A percentile compares a stretch with the other conserved stretches of the same genome.
Conservation (phyloP, 495 filamentous ascomycete species). For the Halenospora varia region DNA sequence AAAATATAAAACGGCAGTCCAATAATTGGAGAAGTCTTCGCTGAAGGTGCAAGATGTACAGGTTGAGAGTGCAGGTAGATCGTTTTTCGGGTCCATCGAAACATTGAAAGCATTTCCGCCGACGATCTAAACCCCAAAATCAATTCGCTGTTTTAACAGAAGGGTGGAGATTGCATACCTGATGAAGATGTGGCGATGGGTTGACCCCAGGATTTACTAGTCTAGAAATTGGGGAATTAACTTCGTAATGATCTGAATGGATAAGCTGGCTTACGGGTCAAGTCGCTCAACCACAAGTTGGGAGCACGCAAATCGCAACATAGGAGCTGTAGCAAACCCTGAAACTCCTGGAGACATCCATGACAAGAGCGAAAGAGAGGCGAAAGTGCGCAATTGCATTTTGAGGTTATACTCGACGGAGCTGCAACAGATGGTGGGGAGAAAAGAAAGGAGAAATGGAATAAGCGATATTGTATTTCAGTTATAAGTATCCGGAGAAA, state of each 20-base stretch:
- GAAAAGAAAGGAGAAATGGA: too few species aligned
- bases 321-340: not conserved
- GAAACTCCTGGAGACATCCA: not conserved
- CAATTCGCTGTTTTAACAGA: not conserved
- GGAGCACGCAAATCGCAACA: conserved; percentile 2
- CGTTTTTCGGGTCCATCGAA: conserved; percentile 42
- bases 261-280: conserved; percentile 42
- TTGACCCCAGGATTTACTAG: conserved; percentile 49
- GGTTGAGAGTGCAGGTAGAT: conserved; percentile 43
- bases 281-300: conserved; percentile 43
- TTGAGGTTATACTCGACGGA: too few species aligned
- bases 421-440: too few species aligned
- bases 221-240: not conserved
- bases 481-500: too few species aligned
- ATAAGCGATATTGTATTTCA: too few species aligned
- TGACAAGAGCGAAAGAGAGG: not conserved
- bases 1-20: conserved; percentile 62
- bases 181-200: conserved; percentile 53
- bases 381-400: not conserved
- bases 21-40: conserved; percentile 65
- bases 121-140: conserved; percentile 33
- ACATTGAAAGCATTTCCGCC: conserved; percentile 61
- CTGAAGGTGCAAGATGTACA: conserved; percentile 59
- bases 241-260: not conserved
- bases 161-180: conserved; percentile 8